Base-by-base conservation (phyloP, 2,329 filamentous ascomycete species). In the Fusarium subglutinans region DNA sequence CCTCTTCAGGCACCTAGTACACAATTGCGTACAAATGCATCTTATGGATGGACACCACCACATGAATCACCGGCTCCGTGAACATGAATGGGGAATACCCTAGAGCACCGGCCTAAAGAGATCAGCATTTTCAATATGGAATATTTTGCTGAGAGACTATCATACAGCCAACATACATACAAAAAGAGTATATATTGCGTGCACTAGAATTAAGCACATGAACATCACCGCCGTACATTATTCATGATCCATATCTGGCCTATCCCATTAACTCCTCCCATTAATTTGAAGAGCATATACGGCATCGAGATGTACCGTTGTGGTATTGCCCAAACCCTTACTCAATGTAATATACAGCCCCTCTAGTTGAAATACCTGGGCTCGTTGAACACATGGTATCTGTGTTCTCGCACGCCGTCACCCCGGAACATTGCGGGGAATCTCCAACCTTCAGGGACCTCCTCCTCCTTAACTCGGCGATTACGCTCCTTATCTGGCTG, bases 301-400 rank as follows among this genome's bases (percentile, higher is more conserved):
- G 47, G 43, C 47, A 54, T 63, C 40, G 45, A 44, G 44, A 58
- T 28, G 64, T 58, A 30, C 63, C 59, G 40, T 48, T 57, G 30
- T 45, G 61, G 50, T 57, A 68, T 67, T 56, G 30, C 56, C 59
- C 58, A 69, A 41, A 43, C 38, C 53, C 56, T 28, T 26, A 33
- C 18, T n/a, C 44, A 43, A 24, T 12, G 17, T 45, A 58, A 37
- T 35, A 12, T 45, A 28, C 30, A 59, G n/a, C n/a, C 50, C 66
- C 73, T 18, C 53, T 75, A 75, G 55, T 75, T 75, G 73, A 83
- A 92, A 80, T 96, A 98, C 81, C 93, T 89, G 56, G 95, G 95
- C 84, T 97, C 94, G 76, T 98, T 89, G 83, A 99, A 98, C 37
- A 98, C 96, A 82, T 99, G 96, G 83, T 98, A 99, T 69, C 88